phyloP scores from a whole-genome alignment of 352 stramenopile genomes.

The Elongisporangium undulatum region DNA sequence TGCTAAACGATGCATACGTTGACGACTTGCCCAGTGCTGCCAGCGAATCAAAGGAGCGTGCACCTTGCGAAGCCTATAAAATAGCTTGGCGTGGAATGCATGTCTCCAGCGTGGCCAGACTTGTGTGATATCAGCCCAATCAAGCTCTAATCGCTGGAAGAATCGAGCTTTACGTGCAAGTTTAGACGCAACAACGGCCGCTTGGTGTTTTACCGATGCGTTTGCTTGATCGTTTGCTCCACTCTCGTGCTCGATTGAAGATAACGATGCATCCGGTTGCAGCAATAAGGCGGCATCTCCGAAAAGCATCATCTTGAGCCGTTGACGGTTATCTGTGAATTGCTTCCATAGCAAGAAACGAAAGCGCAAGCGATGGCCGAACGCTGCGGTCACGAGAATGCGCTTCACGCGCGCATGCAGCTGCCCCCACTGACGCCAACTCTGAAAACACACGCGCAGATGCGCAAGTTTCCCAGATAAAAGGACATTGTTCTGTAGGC shows the following conservation, averaged over 20 bases:
- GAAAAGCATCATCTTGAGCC: conserved; percentile 16
- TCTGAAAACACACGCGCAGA: conserved; percentile 12
- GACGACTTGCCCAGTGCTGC: conserved; percentile 17
- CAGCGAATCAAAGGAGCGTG: conserved; percentile 27
- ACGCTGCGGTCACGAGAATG: conserved; percentile 30
- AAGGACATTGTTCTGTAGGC: conserved; percentile 12
- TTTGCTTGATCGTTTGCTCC: neutral
- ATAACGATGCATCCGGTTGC: neutral
- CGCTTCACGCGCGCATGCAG: conserved; percentile 22
- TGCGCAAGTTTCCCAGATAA: conserved; percentile 7
- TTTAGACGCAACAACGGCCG: conserved; percentile 7
- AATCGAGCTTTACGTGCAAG: conserved; percentile 34
- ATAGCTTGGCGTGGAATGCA: conserved; percentile 55
- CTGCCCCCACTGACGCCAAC: conserved; percentile 30
- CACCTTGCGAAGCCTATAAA: conserved; percentile 41
- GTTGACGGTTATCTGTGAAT: conserved; percentile 23
- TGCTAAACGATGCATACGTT: conserved; percentile 13
- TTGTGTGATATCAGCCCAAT: conserved; percentile 24
- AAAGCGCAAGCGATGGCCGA: conserved; percentile 31
- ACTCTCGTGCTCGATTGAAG: neutral
- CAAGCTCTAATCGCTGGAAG: conserved; percentile 44
- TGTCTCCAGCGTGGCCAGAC: conserved; percentile 57
- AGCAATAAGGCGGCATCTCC: conserved; percentile 1
- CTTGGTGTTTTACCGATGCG: neutral
- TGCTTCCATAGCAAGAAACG: conserved; percentile 50